These are phyloP conservation scores for Sclerotinia borealis DNA, from an alignment of 2,329 filamentous ascomycete species.

Conservation along the genomic window DNA sequence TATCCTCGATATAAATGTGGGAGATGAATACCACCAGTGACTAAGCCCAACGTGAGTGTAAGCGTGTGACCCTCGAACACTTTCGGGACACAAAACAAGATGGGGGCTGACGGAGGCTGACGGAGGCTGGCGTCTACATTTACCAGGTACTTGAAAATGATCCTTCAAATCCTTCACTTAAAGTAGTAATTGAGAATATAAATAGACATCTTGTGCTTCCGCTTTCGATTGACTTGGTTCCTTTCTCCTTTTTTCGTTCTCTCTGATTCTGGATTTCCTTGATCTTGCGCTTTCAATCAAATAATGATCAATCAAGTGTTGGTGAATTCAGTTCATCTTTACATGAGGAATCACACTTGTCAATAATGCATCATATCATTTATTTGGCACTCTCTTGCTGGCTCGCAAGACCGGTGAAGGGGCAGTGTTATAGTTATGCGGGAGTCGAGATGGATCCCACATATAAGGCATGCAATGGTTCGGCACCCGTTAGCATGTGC, in stretches of 20 bases:
- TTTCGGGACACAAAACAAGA: background rate
- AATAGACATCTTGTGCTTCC: background rate
- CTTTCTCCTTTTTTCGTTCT: background rate
- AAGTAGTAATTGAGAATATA: background rate
- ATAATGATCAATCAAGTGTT: background rate
- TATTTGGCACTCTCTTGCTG: background rate
- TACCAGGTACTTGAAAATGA: background rate
- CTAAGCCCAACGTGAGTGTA: background rate
- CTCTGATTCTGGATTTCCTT: too few relatives aligned
- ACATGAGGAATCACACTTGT: background rate
- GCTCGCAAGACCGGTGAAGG: background rate
- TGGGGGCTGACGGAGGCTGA: background rate
- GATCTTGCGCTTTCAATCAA: background rate
- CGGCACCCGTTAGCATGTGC: conserved; percentile 9
- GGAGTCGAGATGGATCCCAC: background rate
- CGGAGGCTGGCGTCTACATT: background rate
- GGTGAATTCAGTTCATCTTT: background rate
- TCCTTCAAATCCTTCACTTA: background rate
- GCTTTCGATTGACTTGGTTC: too few relatives aligned
- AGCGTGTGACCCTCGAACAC: background rate
- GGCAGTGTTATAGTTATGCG: conserved; percentile 4
- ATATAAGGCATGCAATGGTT: conserved; percentile 9
- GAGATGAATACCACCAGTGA: too few relatives aligned
- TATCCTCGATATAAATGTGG: background rate
- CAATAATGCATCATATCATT: background rate